Evolutionary conservation across 345 rosid genomes (phyloP), one percentile per base, ranked within the genome.

Genomic region (Populus ilicifolia): DNA sequence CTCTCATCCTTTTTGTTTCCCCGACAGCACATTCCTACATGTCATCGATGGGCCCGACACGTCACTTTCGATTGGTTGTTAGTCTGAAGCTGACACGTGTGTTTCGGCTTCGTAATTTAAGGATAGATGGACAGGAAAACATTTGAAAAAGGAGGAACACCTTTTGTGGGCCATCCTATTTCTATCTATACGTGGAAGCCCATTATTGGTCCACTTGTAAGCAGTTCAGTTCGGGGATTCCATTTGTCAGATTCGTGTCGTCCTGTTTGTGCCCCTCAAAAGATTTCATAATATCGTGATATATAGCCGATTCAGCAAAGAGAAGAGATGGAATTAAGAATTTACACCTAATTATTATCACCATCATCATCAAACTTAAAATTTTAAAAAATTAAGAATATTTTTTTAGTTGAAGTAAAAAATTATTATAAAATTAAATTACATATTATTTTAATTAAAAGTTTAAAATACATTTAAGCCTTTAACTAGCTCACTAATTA

Each of bases 191-290:
- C 38, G 74, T 72, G 80, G 59, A 5, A 0, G 2, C 3, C 7
- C 9, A 0, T 25, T 29, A 80, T 67, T 75, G 38, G 77, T 2
- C 71, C 77, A 85, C 63, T 29, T 78, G 79, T 67, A 63, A 21
- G 5, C 2, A 23, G 10, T 33, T 14, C 2, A 52, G 18, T 17
- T 7, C 5, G 9, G 16, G 75, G 82, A 72, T 41, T 64, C 41
- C 79, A 76, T 75, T 66, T 74, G 48, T 78, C 67, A 10, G 48
- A 25, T 20, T 14, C 86, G 89, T 86, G 83, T 50, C 41, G 27
- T 39, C 4, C 6, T 23, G 13, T 30, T 20, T 8, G 35, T 21
- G 9, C 25, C 75, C 66, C 70, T 2, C 0, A 8, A 9, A 4
- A 66, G 35, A 68, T 17, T 69, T 48, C 61, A n/a, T 50, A 13